Evolutionary conservation across 1,139 yeast genomes (phyloP), one percentile per base, ranked within the genome.

Genomic region (Sugiyamaella sp.): DNA sequence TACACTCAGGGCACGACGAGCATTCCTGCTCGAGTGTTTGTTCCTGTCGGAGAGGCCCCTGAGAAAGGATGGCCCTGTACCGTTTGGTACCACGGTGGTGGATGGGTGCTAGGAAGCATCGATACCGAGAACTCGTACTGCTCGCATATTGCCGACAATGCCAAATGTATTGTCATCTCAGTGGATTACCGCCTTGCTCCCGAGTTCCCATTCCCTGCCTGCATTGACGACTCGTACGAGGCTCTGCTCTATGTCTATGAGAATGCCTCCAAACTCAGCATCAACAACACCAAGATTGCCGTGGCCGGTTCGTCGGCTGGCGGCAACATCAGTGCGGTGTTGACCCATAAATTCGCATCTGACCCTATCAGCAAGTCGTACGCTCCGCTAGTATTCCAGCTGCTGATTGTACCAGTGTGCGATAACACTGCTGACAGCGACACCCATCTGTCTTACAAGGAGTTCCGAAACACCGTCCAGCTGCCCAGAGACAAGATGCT

Each of bases 221-320:
- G 77, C 46, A 74, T 76, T 3, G 74, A 78, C n/a, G 82, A 79
- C 63, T 63, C 76, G 19, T 76, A 67, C 61, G 80, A 74, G 47
- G 66, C 73, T 6, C 55, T 66, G 9, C 32, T 64, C 22, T 62
- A 58, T 59, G 56, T 55, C 44, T 60, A 59, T 40, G 60, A 63
- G 49, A 57, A 60, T 45, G 59, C 68, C 2, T 46, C 54, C 39
- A 63, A 58, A 12, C 61, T 76, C 32, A 67, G 66, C 4, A 67
- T 74, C 38, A 69, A 78, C 57, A 60, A 61, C 37, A 61, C 61
- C 35, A 74, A 71, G 48, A 65, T 78, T n/a, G 74, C 75, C 9
- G 67, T 75, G 19, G 80, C 75, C 10, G 81, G 82, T 0, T 74
- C 78, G 0, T 77, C 81, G 2, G 81, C 81, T 17, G 82, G 80